Evolutionary conservation across 257 asterid genomes (phyloP).

Genomic region (Nicotiana noctiflora): DNA sequence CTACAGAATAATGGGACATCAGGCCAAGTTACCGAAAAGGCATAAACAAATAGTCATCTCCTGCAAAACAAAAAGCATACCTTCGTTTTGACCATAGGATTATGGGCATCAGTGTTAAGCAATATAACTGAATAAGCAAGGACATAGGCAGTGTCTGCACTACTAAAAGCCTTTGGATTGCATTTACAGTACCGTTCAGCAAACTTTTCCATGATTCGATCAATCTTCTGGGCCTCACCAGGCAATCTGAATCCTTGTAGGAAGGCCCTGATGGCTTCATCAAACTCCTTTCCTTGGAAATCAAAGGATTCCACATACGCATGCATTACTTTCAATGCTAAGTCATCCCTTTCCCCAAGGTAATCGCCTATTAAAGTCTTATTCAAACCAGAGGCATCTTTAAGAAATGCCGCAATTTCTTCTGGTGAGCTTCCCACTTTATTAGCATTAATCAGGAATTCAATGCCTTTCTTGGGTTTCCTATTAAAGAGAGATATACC

Average conservation of each 20-base stretch:
- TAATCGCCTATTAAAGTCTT: conserved; percentile 94
- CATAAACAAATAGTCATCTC: not conserved
- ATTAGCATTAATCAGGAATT: conserved; percentile 84
- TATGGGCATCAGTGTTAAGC: conserved; percentile 98
- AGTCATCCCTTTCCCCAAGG: conserved; percentile 97
- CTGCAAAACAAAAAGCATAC: conserved; percentile 29
- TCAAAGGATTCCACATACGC: conserved; percentile 97
- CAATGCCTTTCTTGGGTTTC: conserved; percentile 93
- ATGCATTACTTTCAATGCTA: conserved; percentile 94
- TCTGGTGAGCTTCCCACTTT: conserved; percentile 91
- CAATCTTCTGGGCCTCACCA: conserved; percentile 99
- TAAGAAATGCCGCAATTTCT: conserved; percentile 83
- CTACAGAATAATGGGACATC: conserved; percentile 26
- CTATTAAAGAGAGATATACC: conserved; percentile 97
- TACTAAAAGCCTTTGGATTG: conserved; percentile 78
- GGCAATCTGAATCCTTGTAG: conserved; percentile 93
- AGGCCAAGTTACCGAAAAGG: not conserved
- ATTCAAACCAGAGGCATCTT: conserved; percentile 74
- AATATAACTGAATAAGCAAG: conserved; percentile 95
- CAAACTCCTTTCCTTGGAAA: conserved; percentile 85
- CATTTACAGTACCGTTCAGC: conserved; percentile 96
- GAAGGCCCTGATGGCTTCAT: conserved; percentile 90
- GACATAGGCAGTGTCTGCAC: conserved; percentile 98
- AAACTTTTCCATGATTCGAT: conserved; percentile 96
- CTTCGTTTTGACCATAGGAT: conserved; percentile 97